These are phyloP conservation scores for Eudorina sp. DNA, from an alignment of 139 green algal genomes.

Conservation along the genomic window DNA sequence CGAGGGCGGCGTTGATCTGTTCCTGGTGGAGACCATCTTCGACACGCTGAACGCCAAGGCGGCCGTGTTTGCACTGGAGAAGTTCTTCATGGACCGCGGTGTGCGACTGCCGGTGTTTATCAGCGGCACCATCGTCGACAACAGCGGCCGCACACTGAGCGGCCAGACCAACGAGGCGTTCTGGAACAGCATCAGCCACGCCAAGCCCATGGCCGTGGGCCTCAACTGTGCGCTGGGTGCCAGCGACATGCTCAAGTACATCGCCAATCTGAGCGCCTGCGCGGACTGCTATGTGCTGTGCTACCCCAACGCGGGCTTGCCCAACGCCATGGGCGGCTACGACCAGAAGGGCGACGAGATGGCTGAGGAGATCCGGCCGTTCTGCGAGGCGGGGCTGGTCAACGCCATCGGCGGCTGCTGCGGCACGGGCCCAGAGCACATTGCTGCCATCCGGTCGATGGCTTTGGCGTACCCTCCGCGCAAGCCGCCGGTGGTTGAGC, in stretches of 20 bases:
- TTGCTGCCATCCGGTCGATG: constrained; percentile 85
- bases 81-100: constrained; percentile 88
- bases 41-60: constrained; percentile 98
- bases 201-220: constrained; percentile 93
- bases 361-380: constrained; percentile 94
- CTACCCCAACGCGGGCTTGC: constrained; percentile 98
- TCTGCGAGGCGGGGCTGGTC: constrained; percentile 90
- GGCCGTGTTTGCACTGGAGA: constrained; percentile 94
- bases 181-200: constrained; percentile 95
- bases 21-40: constrained; percentile 99
- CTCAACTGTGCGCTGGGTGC: constrained; percentile 98
- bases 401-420: constrained; percentile 98
- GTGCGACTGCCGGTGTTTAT: constrained; percentile 94
- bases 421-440: constrained; percentile 93
- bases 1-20: constrained; percentile 94
- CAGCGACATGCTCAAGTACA: constrained; percentile 95
- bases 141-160: constrained; percentile 94
- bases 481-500: constrained; percentile 68
- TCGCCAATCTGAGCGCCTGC: constrained; percentile 90
- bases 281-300: constrained; percentile 97
- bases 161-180: constrained; percentile 99
- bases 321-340: constrained; percentile 99
- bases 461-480: constrained; percentile 79
- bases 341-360: constrained; percentile 96
- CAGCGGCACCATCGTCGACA: constrained; percentile 97